Conservation (phyloP, 306 rosid species). For the Notholithocarpus densiflorus region DNA sequence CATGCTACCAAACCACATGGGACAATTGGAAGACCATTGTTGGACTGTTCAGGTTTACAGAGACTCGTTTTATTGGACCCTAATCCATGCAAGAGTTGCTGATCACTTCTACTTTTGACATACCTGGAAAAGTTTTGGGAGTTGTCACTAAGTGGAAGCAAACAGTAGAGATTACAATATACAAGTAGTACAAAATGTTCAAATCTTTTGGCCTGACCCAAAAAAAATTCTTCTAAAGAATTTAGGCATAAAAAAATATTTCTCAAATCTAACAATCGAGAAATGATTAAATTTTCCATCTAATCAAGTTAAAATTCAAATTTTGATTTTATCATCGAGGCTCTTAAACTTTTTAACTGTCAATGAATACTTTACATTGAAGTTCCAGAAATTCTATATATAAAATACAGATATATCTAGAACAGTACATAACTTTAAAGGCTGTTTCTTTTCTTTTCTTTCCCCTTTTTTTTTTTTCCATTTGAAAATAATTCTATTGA, state of each 20-base stretch:
- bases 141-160: conserved; percentile 18
- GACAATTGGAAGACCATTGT: conserved; percentile 59
- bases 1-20: conserved; percentile 97
- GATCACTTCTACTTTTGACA: conserved; percentile 84
- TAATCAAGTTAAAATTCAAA: not conserved
- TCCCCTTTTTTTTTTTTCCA: too few relatives aligned
- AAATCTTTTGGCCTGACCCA: not conserved
- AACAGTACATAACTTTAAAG: not conserved
- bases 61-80: conserved; percentile 57
- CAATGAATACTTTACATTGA: not conserved
- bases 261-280: not conserved
- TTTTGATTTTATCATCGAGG: not conserved
- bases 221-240: not conserved
- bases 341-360: not conserved
- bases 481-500: too few relatives aligned
- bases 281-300: not conserved
- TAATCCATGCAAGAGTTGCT: conserved; percentile 79
- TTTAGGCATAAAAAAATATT: not conserved
- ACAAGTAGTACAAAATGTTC: not conserved
- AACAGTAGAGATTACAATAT: conserved; percentile 10
- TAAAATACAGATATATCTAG: not conserved
- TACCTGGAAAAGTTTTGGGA: conserved; percentile 54
- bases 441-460: not conserved
- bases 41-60: conserved; percentile 67
- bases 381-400: not conserved